A percentile compares a stretch with the other conserved stretches of the same genome.
Conservation (phyloP, 331 rosid species). For the Cydonia oblonga region DNA sequence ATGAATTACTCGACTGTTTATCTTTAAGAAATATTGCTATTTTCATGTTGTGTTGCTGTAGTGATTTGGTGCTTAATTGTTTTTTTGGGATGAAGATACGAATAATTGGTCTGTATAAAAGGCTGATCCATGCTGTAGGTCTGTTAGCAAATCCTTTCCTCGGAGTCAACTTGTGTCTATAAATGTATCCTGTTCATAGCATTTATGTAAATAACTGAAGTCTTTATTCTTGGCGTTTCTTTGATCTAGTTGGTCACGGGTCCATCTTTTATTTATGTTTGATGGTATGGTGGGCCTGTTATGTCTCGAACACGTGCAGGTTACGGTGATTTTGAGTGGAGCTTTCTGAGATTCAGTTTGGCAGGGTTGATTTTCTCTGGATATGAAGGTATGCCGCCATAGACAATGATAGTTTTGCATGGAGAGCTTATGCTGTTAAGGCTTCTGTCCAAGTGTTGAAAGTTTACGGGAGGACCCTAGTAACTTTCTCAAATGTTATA, state of each 20-base stretch:
- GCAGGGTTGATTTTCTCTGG: conserved; percentile 69
- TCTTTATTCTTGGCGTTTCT: conserved; percentile 13
- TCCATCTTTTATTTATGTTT: conserved; percentile 40
- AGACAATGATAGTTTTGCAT: conserved; percentile 41
- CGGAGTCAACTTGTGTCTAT: not conserved
- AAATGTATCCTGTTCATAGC: not conserved
- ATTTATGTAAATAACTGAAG: conserved; percentile 13
- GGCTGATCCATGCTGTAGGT: not conserved
- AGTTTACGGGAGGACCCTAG: conserved; percentile 23
- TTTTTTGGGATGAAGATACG: not conserved
- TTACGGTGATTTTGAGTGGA: conserved; percentile 63
- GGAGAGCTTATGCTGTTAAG: conserved; percentile 34
- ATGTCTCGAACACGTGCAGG: conserved; percentile 69
- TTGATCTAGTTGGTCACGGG: conserved; percentile 40
- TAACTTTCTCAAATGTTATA: conserved; percentile 24
- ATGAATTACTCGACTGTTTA: conserved; percentile 22
- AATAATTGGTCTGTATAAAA: not conserved
- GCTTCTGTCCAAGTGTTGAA: conserved; percentile 22
- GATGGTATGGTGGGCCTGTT: conserved; percentile 67
- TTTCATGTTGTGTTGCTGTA: conserved; percentile 8
- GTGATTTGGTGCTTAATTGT: not conserved
- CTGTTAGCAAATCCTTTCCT: not conserved
- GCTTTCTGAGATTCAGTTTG: conserved; percentile 60
- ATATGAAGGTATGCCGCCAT: conserved; percentile 68
- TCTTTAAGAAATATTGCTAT: conserved; percentile 17